Percentiles rank a stretch among this genome's conserved stretches.
Conservation (phyloP, 768 basidiomycete species). For the Mycena floridula region DNA sequence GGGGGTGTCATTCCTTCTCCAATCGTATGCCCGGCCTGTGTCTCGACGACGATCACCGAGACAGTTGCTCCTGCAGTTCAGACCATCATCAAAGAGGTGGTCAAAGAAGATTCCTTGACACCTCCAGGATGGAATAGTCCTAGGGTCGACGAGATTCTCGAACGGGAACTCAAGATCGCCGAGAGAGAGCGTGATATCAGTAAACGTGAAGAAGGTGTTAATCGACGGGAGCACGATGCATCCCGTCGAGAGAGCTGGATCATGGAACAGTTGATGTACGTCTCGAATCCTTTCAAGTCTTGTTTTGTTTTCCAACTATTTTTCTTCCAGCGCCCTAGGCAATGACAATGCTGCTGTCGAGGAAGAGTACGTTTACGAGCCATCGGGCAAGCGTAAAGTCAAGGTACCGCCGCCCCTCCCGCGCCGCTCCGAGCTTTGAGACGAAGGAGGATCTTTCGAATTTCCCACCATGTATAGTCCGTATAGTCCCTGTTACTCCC, state of each 20-base stretch:
- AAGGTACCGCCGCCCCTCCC: slow-evolving; percentile 85
- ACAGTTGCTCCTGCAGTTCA: slow-evolving; percentile 54
- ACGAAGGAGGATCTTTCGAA: slow-evolving; percentile 72
- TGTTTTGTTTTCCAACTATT: slow-evolving; percentile 5
- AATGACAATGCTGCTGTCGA: slow-evolving; percentile 65
- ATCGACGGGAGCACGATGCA: slow-evolving; percentile 82
- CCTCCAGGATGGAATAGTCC: slow-evolving; percentile 78
- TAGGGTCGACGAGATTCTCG: slow-evolving; percentile 76
- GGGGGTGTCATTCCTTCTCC: slow-evolving; percentile 69
- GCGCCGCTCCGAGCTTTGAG: slow-evolving; percentile 91
- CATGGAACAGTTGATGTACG: slow-evolving; percentile 89
- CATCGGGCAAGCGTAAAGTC: slow-evolving; percentile 66
- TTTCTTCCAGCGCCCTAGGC: slow-evolving; percentile 51
- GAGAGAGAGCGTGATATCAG: slow-evolving; percentile 85
- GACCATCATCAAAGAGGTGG: slow-evolving; percentile 83
- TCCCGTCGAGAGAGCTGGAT: slow-evolving; percentile 86
- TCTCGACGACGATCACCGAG: slow-evolving; percentile 45
- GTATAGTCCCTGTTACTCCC: slow-evolving; percentile 53
- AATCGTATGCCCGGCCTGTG: slow-evolving; percentile 51
- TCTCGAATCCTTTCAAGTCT: slow-evolving; percentile 6
- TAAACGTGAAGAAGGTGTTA: slow-evolving; percentile 79
- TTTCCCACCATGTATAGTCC: slow-evolving; percentile 59
- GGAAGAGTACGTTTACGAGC: slow-evolving; percentile 78
- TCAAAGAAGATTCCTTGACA: slow-evolving; percentile 73
- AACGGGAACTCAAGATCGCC: slow-evolving; percentile 79